These are phyloP conservation scores for Neonectria hederae DNA, from an alignment of 2,329 filamentous ascomycete genomes.

Conservation along the genomic window DNA sequence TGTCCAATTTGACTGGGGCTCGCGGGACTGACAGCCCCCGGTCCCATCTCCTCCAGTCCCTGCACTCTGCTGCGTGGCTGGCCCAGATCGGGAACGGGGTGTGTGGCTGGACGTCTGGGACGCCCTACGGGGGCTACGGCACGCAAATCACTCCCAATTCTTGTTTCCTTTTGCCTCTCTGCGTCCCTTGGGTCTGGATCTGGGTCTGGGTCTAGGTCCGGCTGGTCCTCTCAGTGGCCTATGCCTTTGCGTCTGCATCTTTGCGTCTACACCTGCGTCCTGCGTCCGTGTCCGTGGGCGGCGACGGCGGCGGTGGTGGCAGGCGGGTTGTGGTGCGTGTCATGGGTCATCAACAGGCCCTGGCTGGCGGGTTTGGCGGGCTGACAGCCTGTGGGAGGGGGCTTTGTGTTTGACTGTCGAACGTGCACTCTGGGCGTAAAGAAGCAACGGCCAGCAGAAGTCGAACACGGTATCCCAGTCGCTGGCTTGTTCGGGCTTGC, in stretches of 20 bases:
- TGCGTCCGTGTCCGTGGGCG: conserved; percentile 7
- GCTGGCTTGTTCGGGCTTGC: conserved; percentile 12
- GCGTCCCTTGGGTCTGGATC: conserved; percentile 20
- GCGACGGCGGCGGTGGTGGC: conserved; percentile 6
- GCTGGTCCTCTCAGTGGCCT: conserved; percentile 24
- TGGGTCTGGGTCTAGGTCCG: conserved; percentile 17
- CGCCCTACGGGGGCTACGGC: conserved; percentile 20
- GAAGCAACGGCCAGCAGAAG: conserved; percentile 10
- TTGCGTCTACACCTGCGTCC: not conserved
- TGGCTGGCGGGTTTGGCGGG: conserved; percentile 32
- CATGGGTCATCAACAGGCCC: conserved; percentile 24
- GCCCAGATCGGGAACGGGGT: conserved; percentile 41
- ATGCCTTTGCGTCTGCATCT: conserved; percentile 20
- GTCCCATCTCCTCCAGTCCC: conserved; percentile 36
- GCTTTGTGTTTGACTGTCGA: conserved; percentile 7
- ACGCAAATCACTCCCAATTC: conserved; percentile 38
- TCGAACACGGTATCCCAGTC: conserved; percentile 14
- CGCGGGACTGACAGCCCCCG: conserved; percentile 18
- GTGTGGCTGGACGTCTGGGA: conserved; percentile 30
- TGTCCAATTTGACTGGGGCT: conserved; percentile 3
- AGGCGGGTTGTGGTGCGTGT: conserved; percentile 12
- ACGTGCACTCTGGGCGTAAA: conserved; percentile 9
- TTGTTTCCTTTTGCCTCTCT: conserved; percentile 14
- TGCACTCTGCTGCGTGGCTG: conserved; percentile 40
- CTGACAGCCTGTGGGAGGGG: conserved; percentile 23